A percentile compares a stretch with the other conserved stretches of the same genome.
phyloP scores from a whole-genome alignment of 345 rosid genomes.

The Gossypium sturtianum region DNA sequence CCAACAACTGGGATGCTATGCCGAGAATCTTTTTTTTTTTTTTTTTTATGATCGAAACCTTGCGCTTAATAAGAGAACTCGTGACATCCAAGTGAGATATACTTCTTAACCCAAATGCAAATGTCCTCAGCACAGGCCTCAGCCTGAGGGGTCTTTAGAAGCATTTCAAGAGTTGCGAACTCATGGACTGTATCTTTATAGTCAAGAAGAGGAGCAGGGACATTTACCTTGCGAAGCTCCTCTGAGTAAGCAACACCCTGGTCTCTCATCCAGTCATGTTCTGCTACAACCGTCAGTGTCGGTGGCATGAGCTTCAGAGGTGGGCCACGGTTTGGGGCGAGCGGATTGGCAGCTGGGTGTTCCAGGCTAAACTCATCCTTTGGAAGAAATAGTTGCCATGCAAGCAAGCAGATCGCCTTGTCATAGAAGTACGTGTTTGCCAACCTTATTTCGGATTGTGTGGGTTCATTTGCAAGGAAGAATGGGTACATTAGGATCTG shows the following conservation, averaged over 20 bases:
- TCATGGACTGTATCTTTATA: constrained; percentile 94
- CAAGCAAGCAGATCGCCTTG: constrained; percentile 67
- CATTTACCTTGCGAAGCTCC: constrained; percentile 78
- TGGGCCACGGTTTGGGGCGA: constrained; percentile 61
- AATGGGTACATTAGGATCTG: constrained; percentile 92
- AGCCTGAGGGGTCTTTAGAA: constrained; percentile 82
- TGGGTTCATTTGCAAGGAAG: constrained; percentile 72
- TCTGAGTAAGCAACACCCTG: constrained; percentile 92
- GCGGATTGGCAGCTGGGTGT: constrained; percentile 86
- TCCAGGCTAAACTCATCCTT: constrained; percentile 71
- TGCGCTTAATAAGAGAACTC: constrained; percentile 71
- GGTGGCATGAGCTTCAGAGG: constrained; percentile 91
- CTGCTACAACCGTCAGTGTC: constrained; percentile 85
- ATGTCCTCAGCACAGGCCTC: constrained; percentile 91
- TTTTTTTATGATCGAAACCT: background rate
- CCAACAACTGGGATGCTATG: background rate
- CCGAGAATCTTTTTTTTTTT: background rate
- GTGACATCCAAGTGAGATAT: constrained; percentile 75
- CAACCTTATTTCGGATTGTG: constrained; percentile 75
- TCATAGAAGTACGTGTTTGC: constrained; percentile 90
- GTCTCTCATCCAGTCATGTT: constrained; percentile 97
- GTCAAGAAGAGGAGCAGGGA: constrained; percentile 83
- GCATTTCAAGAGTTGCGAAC: constrained; percentile 93
- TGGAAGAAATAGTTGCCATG: constrained; percentile 86
- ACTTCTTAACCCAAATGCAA: constrained; percentile 87